Conservation (phyloP, 139 green algal species). For the Parachlorella kessleri region DNA sequence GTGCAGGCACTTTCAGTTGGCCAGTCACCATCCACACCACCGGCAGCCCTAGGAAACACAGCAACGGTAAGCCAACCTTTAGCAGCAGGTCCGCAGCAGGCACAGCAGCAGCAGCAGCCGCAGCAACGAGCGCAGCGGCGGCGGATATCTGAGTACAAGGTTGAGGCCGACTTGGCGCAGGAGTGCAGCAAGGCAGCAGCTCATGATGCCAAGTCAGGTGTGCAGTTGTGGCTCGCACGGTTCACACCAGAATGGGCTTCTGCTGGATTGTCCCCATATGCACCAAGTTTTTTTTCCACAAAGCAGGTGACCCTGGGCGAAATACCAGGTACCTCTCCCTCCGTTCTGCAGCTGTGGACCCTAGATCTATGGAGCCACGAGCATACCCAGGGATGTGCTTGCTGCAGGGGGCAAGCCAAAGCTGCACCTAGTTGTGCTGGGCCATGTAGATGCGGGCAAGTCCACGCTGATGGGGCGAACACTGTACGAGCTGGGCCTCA, state of each 20-base stretch:
- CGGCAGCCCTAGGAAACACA: too few relatives aligned
- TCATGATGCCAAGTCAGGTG: background rate
- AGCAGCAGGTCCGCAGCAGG: constrained; percentile 14
- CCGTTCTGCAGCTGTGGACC: too few relatives aligned
- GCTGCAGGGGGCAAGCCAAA: constrained; percentile 8
- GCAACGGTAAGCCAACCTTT: background rate
- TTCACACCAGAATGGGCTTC: too few relatives aligned
- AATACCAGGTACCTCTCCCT: too few relatives aligned
- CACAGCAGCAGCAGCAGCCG: background rate
- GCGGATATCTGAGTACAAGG: background rate
- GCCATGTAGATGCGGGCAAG: constrained; percentile 98
- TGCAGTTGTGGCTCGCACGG: background rate
- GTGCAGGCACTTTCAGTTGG: too few relatives aligned
- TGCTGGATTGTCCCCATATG: too few relatives aligned
- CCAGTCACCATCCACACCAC: too few relatives aligned
- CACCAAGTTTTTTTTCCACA: too few relatives aligned
- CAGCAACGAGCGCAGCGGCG: background rate
- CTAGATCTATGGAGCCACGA: too few relatives aligned
- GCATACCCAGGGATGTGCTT: constrained; percentile 33
- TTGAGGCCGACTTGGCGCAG: background rate
- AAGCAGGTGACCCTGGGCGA: too few relatives aligned
- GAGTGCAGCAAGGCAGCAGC: background rate
- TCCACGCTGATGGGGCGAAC: constrained; percentile 95
- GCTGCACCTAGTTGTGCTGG: constrained; percentile 90
- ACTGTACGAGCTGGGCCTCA: constrained; percentile 80